Evolutionary conservation across 768 basidiomycete genomes (phyloP), one percentile per base, ranked within the genome.

Genomic region (Serendipita sp.): DNA sequence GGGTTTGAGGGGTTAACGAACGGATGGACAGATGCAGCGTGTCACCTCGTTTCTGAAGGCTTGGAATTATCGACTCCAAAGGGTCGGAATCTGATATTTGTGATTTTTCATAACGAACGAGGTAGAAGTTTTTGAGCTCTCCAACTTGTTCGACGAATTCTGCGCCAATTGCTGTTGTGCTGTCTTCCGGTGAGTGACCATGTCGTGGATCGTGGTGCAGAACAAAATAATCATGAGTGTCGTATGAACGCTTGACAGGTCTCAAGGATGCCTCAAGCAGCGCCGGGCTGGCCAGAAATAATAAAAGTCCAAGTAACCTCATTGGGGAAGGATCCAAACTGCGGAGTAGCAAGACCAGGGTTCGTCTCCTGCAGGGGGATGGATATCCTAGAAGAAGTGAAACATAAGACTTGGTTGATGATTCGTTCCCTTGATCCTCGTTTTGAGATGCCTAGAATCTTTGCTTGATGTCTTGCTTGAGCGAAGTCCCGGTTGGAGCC

Each of bases 71-170:
- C 71, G 16, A 77, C 77, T 52, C 75, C 75, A 35, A 81, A 79
- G 62, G 81, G 28, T 70, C 11, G 69, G 66, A 4, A 46, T 51
- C 18, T 3, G 64, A 46, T 36, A 30, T 32, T 67, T 74, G 67
- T 1, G 38, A n/a, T 72, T 84, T 81, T 68, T 74, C 70, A 46
- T 78, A 75, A 30, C 90, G 82, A 51, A 96, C 84, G 16, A 99
- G 77, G 89, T 90, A 99, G 74, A 89, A 80, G 64, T 90, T 78
- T 34, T 74, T 71, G 3, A 99, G 81, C 71, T 93, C 86, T 62
- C 96, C 93, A 30, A 85, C 86, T 69, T 83, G 87, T 71, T 94
- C 91, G 65, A 98, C 86, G 56, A 96, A 76, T 74, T 97, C 87
- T 23, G 91, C 85, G 13, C 84, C 85, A 10, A 98, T 79, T 0